phyloP scores from a whole-genome alignment of 179 eudicot species.

The Pouteria campechiana region DNA sequence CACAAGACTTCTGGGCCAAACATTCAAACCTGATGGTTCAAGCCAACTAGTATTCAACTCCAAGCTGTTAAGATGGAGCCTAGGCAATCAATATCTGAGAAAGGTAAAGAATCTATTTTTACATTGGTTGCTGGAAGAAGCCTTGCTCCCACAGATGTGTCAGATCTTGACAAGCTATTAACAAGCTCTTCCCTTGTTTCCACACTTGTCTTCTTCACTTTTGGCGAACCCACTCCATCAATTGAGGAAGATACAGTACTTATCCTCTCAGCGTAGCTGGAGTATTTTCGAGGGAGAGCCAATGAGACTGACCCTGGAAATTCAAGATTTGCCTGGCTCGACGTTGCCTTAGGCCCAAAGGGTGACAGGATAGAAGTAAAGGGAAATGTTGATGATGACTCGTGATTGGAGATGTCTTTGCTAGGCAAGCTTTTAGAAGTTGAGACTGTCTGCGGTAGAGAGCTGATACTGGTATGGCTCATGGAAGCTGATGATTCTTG shows the following conservation, averaged over 20 bases:
- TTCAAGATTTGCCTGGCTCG: constrained; percentile 39
- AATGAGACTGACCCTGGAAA: constrained; percentile 32
- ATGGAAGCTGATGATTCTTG: constrained; percentile 41
- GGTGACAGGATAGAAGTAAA: constrained; percentile 39
- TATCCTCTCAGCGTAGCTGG: constrained; percentile 86
- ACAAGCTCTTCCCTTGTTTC: constrained; percentile 85
- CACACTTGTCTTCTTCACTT: constrained; percentile 78
- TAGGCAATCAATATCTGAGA: not conserved
- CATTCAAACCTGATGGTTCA: too few species aligned
- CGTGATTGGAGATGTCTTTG: constrained; percentile 42
- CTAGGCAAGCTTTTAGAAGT: constrained; percentile 22
- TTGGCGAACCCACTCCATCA: constrained; percentile 71
- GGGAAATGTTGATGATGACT: constrained; percentile 31
- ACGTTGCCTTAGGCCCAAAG: constrained; percentile 25
- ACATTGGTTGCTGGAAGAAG: constrained; percentile 43
- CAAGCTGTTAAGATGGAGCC: not conserved
- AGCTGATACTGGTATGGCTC: constrained; percentile 28
- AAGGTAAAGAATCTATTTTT: constrained; percentile 7
- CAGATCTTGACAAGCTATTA: constrained; percentile 56
- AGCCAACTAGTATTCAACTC: too few species aligned
- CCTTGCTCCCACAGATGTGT: constrained; percentile 36
- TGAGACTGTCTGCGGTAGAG: constrained; percentile 26
- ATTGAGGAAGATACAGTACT: constrained; percentile 37
- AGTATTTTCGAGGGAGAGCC: constrained; percentile 46
- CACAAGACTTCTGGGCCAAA: too few species aligned